Percentiles rank a stretch among this genome's conserved stretches.
These are phyloP conservation scores for Wallacemonas collosoma DNA, from an alignment of 208 protist genomes.

Conservation along the genomic window DNA sequence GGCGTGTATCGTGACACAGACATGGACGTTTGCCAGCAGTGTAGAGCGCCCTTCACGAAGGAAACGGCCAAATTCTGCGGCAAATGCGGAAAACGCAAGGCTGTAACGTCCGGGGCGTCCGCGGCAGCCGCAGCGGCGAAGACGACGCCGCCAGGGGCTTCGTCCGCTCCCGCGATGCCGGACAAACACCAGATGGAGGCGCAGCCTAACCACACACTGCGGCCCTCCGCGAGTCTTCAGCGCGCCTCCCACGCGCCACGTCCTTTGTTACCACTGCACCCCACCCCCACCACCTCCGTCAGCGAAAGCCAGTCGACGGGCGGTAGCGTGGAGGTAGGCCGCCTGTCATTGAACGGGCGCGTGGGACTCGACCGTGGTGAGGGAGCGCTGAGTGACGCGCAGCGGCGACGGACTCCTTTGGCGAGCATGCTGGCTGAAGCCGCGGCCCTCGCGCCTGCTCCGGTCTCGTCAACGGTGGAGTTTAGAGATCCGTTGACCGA, in stretches of 20 bases:
- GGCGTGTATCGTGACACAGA: too few species aligned
- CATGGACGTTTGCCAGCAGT: constrained; percentile 45
- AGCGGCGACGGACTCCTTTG: not conserved
- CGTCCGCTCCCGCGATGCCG: not conserved
- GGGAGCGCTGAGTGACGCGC: not conserved
- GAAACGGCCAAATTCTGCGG: constrained; percentile 80
- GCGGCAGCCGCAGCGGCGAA: not conserved
- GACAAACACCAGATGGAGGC: not conserved
- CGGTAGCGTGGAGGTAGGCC: not conserved
- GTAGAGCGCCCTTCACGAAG: constrained; percentile 70
- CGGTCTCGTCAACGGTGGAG: constrained; percentile 3
- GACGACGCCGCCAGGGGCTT: not conserved
- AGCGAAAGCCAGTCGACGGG: not conserved
- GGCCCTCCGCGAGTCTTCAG: constrained; percentile 5
- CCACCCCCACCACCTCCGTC: not conserved
- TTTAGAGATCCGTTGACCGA: constrained; percentile 10
- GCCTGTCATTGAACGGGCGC: constrained; percentile 4
- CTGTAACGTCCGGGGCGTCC: not conserved
- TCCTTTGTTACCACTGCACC: not conserved
- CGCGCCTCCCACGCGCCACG: not conserved
- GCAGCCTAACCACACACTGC: not conserved
- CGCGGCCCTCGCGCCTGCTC: not conserved
- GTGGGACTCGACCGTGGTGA: constrained; percentile 3
- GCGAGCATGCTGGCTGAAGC: constrained; percentile 3
- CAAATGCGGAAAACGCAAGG: constrained; percentile 68